Evolutionary conservation across 2,329 filamentous ascomycete genomes (phyloP).

Genomic region (Pestalotiopsis sp.): DNA sequence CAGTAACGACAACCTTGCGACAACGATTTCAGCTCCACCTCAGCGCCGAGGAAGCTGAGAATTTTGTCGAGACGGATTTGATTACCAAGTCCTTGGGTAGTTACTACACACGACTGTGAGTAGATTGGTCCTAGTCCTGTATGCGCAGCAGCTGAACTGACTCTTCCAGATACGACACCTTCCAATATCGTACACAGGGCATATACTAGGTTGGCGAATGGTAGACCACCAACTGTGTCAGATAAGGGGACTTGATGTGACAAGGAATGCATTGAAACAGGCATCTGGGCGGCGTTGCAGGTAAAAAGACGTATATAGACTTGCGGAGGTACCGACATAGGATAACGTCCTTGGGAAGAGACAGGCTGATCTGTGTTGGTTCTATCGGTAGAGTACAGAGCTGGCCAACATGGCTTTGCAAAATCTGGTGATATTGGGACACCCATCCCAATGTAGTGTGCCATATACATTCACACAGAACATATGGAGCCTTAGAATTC

Average conservation of each 20-base stretch:
- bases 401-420: not conserved
- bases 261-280: constrained; percentile 12
- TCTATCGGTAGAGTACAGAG: not conserved
- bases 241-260: not conserved
- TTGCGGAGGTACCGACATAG: constrained; percentile 19
- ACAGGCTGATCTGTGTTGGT: constrained; percentile 3
- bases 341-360: constrained; percentile 20
- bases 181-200: constrained; percentile 84
- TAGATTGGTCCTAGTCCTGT: constrained; percentile 10
- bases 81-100: constrained; percentile 80
- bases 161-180: constrained; percentile 71
- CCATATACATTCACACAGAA: not conserved
- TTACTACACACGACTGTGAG: constrained; percentile 83
- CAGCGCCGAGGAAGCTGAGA: constrained; percentile 78
- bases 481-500: not conserved
- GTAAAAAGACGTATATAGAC: constrained; percentile 22
- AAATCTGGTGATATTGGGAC: not conserved
- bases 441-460: not conserved
- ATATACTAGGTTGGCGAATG: constrained; percentile 62
- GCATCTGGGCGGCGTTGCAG: constrained; percentile 34
- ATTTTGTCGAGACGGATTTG: constrained; percentile 77
- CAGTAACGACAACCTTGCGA: constrained; percentile 68
- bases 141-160: not conserved
- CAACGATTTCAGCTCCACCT: constrained; percentile 81
- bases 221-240: constrained; percentile 10